These are phyloP conservation scores for Quercus phellos DNA, from an alignment of 331 rosid species.

Conservation along the genomic window DNA sequence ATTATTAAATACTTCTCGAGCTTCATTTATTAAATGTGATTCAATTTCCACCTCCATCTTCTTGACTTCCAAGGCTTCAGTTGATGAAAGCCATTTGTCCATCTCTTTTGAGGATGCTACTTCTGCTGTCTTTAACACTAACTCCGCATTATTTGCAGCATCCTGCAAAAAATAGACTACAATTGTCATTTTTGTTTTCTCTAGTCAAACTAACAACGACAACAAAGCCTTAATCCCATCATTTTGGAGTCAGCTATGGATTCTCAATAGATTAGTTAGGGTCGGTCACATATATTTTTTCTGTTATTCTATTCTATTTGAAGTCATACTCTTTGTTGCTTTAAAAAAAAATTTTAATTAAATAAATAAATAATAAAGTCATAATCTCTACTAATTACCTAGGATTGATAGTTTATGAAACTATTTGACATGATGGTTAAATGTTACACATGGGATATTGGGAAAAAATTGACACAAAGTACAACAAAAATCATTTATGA, in stretches of 20 bases:
- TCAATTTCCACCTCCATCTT: conserved; percentile 77
- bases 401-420: background rate
- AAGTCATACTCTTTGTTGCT: too few relatives aligned
- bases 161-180: conserved; percentile 37
- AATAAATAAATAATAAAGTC: too few relatives aligned
- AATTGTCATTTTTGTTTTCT: background rate
- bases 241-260: too few relatives aligned
- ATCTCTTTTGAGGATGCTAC: conserved; percentile 38
- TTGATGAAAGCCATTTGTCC: conserved; percentile 52
- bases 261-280: too few relatives aligned
- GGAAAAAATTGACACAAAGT: background rate
- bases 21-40: conserved; percentile 52
- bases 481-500: background rate
- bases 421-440: background rate
- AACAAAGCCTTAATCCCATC: too few relatives aligned
- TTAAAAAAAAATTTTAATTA: too few relatives aligned
- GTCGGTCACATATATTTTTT: too few relatives aligned
- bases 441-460: background rate
- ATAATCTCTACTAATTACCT: too few relatives aligned
- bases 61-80: conserved; percentile 65
- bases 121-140: conserved; percentile 43
- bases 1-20: conserved; percentile 41
- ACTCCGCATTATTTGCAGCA: conserved; percentile 51
- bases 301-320: too few relatives aligned
- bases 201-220: background rate